Evolutionary conservation across 2,329 filamentous ascomycete species (phyloP), one percentile per base, ranked within the genome.

Genomic region (Fragosphaeria purpurea): DNA sequence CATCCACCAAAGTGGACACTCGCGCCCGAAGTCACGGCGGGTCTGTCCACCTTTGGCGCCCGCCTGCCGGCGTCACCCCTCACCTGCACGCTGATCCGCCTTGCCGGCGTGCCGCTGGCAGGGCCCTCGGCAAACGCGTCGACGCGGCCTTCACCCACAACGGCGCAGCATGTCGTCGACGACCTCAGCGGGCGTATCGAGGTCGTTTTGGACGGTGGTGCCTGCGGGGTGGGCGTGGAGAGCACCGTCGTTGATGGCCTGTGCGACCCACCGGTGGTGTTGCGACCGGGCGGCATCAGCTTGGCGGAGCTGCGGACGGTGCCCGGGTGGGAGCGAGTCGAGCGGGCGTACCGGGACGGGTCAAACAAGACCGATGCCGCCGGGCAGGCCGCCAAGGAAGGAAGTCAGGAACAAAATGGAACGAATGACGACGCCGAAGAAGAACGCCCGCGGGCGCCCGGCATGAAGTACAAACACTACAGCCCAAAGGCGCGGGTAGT

Each of bases 381-480:
- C 37, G 42, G 38, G 66, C 1, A 31, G 11, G 9, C 22, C 41
- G 10, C 41, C 10, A 37, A 7, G 8, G 11, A 13, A 9, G 3
- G 37, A 12, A 5, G 11, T 22, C 1, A 34, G 6, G 34, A 37
- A 37, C 22, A 22, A 22, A 22, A 22, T 22, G 22, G 22, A 3
- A 33, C 10, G 4, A 47, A 64, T 1, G 53, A 33, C 7, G 45
- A 31, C 1, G 45, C 55, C n/a, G 30, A 7, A 7, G 35, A n/a
- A 33, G 22, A n/a, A 6, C 44, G 41, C 33, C 93, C 93, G 0
- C 76, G 88, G 51, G 93, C 93, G 1, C 93, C 93, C 0, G 93
- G 93, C 1, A 98, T 98, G 93, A 98, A 98, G 68, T 98, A 98
- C 65, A 88, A 93, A 63, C 93, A 98, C 65, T 98, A 98, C 62